A percentile compares a stretch with the other conserved stretches of the same genome.
Evolutionary conservation across 1,139 yeast species (phyloP).

Genomic region (Groenewaldozyma auringiensis): DNA sequence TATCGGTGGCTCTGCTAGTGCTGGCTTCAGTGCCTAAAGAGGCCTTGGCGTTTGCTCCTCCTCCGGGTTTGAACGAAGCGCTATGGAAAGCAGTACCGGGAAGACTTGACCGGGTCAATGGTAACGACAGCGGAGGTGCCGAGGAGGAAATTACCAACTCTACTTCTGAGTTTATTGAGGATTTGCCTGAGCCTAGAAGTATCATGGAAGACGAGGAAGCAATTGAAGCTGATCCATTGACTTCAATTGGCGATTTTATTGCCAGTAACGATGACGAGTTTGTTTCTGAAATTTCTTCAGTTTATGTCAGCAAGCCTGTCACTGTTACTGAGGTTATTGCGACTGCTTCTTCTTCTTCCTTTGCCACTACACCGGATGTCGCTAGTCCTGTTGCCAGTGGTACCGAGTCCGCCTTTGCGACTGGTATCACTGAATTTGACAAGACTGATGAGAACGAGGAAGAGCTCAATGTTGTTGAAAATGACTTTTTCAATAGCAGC

Average conservation of each 20-base stretch:
- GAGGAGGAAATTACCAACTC: not conserved
- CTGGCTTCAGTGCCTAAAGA: not conserved
- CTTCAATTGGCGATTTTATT: not conserved
- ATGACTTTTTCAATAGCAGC: not conserved
- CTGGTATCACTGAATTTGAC: constrained; percentile 1
- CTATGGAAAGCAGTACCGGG: not conserved
- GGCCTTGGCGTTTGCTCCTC: not conserved
- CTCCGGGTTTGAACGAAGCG: not conserved
- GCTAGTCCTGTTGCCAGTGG: not conserved
- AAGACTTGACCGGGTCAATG: not conserved
- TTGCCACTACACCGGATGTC: not conserved
- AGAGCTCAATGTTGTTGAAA: not conserved
- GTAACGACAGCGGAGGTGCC: not conserved
- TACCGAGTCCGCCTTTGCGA: not conserved
- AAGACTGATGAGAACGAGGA: constrained; percentile 5
- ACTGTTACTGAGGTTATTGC: too few relatives aligned
- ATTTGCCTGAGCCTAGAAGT: not conserved
- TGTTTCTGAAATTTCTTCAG: not conserved
- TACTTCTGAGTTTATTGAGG: not conserved
- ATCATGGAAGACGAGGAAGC: not conserved
- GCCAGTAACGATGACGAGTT: not conserved
- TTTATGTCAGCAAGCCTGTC: not conserved
- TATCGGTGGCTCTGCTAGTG: not conserved
- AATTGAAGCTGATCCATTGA: not conserved
- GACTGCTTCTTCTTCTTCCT: constrained; percentile 1